Percentiles rank a stretch among this genome's conserved stretches.
These are phyloP conservation scores for Cercospora nicotianae DNA, from an alignment of 2,329 filamentous ascomycete species.

Conservation along the genomic window DNA sequence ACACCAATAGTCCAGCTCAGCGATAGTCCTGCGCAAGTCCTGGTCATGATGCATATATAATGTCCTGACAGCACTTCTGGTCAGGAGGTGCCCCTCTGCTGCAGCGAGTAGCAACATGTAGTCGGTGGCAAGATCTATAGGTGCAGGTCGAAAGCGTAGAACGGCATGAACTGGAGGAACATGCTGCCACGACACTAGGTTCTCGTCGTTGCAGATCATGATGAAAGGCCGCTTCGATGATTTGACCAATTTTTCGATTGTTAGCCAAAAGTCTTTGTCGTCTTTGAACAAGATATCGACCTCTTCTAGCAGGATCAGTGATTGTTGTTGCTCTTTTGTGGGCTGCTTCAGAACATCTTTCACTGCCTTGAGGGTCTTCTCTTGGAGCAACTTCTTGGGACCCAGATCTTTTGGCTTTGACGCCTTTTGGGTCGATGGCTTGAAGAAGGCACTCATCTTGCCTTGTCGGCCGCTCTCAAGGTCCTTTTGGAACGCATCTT, in stretches of 20 bases:
- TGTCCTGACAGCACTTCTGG: slow-evolving; percentile 63
- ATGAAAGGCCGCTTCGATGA: slow-evolving; percentile 90
- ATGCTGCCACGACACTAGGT: slow-evolving; percentile 70
- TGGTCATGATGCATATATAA: slow-evolving; percentile 68
- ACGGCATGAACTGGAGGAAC: slow-evolving; percentile 77
- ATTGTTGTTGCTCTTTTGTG: slow-evolving; percentile 72
- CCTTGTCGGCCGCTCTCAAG: slow-evolving; percentile 70
- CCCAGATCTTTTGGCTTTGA: slow-evolving; percentile 34
- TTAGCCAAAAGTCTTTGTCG: slow-evolving; percentile 92
- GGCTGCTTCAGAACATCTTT: slow-evolving; percentile 40
- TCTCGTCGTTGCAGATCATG: slow-evolving; percentile 92
- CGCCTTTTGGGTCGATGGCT: slow-evolving; percentile 44
- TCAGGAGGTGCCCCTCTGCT: slow-evolving; percentile 80
- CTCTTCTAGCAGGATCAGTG: slow-evolving; percentile 89
- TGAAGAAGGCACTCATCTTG: slow-evolving; percentile 81
- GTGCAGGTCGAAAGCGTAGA: slow-evolving; percentile 69
- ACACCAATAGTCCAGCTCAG: slow-evolving; percentile 92
- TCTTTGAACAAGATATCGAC: slow-evolving; percentile 92
- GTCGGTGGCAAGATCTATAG: slow-evolving; percentile 69
- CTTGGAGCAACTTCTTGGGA: slow-evolving; percentile 34
- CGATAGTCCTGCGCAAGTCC: slow-evolving; percentile 79
- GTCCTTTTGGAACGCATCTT: slow-evolving; percentile 56
- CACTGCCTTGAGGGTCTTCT: slow-evolving; percentile 30
- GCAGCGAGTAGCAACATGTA: slow-evolving; percentile 80
- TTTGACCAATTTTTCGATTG: slow-evolving; percentile 71